These are phyloP conservation scores for Graphilbum fragrans DNA, from an alignment of 2,329 filamentous ascomycete species.

Conservation along the genomic window DNA sequence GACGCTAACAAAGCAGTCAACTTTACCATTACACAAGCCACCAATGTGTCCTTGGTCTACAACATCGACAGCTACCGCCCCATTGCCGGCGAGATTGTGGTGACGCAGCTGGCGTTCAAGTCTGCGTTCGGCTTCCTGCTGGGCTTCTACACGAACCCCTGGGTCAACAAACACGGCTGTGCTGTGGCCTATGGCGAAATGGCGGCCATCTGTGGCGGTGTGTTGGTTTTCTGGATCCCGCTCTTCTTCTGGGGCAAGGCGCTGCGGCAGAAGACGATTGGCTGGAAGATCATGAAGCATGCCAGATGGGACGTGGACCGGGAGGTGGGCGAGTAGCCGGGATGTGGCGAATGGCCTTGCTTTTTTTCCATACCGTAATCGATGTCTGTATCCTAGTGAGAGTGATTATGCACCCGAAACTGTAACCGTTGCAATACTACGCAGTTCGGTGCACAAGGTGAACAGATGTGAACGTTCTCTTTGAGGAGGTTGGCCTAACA, in stretches of 20 bases:
- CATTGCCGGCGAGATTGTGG: conserved; percentile 40
- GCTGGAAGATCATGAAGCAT: conserved; percentile 32
- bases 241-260: conserved; percentile 38
- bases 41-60: conserved; percentile 44
- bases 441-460: no score
- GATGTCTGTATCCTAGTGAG: no score
- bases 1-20: conserved; percentile 24
- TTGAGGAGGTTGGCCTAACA: no score
- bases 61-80: conserved; percentile 45
- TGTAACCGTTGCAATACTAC: no score
- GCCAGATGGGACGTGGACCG: conserved; percentile 39
- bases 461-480: no score
- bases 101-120: conserved; percentile 43
- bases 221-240: conserved; percentile 35
- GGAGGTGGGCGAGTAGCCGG: conserved; percentile 44
- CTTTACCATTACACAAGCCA: conserved; percentile 43
- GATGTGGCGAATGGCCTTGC: no score
- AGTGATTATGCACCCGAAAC: no score
- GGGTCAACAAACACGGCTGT: conserved; percentile 39
- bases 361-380: no score
- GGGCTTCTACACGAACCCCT: conserved; percentile 48
- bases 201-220: conserved; percentile 36
- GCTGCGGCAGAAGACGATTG: conserved; percentile 33
- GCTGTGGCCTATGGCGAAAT: conserved; percentile 40
- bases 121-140: conserved; percentile 44